Conservation (phyloP, 306 rosid species). For the Gynostemma pentaphyllum region DNA sequence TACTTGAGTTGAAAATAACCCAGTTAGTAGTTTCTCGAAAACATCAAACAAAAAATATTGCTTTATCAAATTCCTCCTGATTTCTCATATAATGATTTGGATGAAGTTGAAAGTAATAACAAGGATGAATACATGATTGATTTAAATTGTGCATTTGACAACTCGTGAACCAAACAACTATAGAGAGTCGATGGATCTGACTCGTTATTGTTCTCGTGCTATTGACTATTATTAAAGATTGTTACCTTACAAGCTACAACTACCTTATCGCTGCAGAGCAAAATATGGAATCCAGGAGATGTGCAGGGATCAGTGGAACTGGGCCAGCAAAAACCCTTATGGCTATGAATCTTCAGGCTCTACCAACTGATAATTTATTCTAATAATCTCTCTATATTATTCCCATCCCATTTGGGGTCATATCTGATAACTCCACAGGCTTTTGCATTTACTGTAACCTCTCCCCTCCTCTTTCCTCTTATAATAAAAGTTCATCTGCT, state of each 20-base stretch:
- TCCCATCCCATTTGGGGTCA: constrained; percentile 11
- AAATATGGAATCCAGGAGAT: constrained; percentile 77
- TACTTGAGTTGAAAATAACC: background rate
- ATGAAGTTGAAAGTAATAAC: background rate
- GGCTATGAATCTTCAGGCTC: constrained; percentile 58
- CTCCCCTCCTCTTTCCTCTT: background rate
- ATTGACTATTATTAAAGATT: background rate
- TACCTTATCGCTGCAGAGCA: constrained; percentile 43
- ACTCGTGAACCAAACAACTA: background rate
- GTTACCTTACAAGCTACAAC: constrained; percentile 9
- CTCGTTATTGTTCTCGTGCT: background rate
- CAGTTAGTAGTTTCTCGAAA: background rate
- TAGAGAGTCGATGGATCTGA: background rate
- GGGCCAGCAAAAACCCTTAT: constrained; percentile 95
- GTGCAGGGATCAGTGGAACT: constrained; percentile 99
- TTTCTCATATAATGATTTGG: background rate
- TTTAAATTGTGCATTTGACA: background rate
- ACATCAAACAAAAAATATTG: background rate
- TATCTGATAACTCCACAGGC: background rate
- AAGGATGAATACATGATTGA: background rate
- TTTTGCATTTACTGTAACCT: background rate
- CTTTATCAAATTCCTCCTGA: background rate
- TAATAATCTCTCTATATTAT: background rate
- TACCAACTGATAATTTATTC: constrained; percentile 9
- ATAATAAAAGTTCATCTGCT: background rate